These are phyloP conservation scores for Thielaviopsis ethacetica DNA, from an alignment of 2,329 filamentous ascomycete genomes.

Conservation along the genomic window DNA sequence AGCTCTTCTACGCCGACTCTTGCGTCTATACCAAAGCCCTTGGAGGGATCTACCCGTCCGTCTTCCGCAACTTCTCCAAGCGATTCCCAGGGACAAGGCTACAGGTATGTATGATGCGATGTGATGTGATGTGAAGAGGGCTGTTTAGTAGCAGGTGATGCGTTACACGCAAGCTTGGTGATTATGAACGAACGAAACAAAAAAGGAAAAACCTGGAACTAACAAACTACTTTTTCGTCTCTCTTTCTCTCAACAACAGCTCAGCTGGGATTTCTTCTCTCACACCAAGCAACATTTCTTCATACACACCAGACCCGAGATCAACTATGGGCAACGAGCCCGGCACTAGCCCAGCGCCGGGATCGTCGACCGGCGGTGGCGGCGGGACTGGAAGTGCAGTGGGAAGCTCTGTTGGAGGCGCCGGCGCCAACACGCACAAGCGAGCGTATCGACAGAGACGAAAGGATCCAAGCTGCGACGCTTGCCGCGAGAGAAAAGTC, in stretches of 20 bases:
- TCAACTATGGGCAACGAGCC: conserved; percentile 8
- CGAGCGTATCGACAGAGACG: conserved; percentile 84
- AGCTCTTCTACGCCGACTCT: conserved; percentile 4
- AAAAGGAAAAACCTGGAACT: neutral
- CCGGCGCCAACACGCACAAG: conserved; percentile 45
- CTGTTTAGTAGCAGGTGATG: neutral
- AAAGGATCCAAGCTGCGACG: conserved; percentile 96
- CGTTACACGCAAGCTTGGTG: neutral
- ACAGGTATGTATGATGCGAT: conserved; percentile 7
- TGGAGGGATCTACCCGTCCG: conserved; percentile 8
- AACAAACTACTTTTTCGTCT: neutral
- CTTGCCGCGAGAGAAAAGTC: conserved; percentile 72
- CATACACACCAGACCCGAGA: conserved; percentile 4
- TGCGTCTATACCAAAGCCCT: neutral
- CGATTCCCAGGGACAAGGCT: conserved; percentile 7
- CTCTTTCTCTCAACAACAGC: neutral
- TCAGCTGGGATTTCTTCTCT: conserved; percentile 1
- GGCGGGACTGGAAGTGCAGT: neutral
- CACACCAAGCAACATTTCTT: conserved; percentile 4
- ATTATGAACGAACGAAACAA: neutral
- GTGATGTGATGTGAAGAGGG: neutral
- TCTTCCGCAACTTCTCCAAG: conserved; percentile 5
- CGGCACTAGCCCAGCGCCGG: conserved; percentile 8
- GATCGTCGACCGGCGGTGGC: conserved; percentile 3
- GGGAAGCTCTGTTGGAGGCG: neutral